Conservation (phyloP, 2,329 filamentous ascomycete species). For the Emergomyces africanus region DNA sequence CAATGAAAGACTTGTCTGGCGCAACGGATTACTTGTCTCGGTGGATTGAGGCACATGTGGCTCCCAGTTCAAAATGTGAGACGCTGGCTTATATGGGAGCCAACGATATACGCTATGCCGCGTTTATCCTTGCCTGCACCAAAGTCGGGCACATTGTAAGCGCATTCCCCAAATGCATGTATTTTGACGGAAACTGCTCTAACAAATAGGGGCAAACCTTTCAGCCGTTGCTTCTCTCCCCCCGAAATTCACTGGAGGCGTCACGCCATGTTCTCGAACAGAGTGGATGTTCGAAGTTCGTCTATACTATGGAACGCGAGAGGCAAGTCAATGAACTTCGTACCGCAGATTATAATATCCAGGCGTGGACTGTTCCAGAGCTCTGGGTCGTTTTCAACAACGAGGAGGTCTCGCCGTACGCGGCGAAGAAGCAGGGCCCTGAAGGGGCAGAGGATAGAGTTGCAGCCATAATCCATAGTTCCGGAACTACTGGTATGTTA, state of each 20-base stretch:
- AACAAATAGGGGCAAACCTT: neutral
- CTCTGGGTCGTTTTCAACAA: slow-evolving; percentile 9
- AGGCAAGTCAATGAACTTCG: slow-evolving; percentile 16
- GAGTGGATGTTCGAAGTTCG: slow-evolving; percentile 5
- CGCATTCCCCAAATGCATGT: slow-evolving; percentile 10
- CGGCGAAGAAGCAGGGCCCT: slow-evolving; percentile 10
- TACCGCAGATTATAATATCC: slow-evolving; percentile 3
- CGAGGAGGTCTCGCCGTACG: slow-evolving; percentile 9
- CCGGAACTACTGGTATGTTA: slow-evolving; percentile 24
- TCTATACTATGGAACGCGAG: slow-evolving; percentile 9
- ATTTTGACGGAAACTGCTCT: slow-evolving; percentile 6
- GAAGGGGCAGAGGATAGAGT: slow-evolving; percentile 14
- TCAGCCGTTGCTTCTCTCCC: slow-evolving; percentile 16
- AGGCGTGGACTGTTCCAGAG: slow-evolving; percentile 7
- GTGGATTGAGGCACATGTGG: slow-evolving; percentile 17
- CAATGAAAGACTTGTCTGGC: slow-evolving; percentile 11
- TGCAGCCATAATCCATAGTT: slow-evolving; percentile 23
- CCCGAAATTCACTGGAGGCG: slow-evolving; percentile 14
- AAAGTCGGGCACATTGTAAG: slow-evolving; percentile 9
- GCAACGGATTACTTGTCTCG: slow-evolving; percentile 13
- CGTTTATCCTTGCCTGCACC: slow-evolving; percentile 12
- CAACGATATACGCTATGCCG: slow-evolving; percentile 13
- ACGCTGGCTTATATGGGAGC: slow-evolving; percentile 11
- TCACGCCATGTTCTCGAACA: slow-evolving; percentile 10
- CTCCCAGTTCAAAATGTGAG: slow-evolving; percentile 6